Conservation (phyloP, 768 basidiomycete species). For the Lentinula boryana region DNA sequence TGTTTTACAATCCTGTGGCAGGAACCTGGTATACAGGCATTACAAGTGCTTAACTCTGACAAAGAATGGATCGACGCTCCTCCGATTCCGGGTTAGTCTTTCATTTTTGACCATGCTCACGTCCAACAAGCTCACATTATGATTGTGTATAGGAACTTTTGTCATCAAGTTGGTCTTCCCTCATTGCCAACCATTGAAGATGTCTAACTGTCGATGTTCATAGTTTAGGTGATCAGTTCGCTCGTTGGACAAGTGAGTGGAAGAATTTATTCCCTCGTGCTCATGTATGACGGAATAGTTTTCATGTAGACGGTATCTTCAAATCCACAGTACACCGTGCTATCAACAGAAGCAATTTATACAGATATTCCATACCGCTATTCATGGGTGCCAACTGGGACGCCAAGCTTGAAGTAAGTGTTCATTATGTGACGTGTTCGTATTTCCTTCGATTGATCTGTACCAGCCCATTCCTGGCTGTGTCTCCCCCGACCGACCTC, state of each 20-base stretch:
- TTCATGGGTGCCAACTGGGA: slow-evolving; percentile 92
- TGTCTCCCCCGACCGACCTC: slow-evolving; percentile 19
- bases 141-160: slow-evolving; percentile 41
- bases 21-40: slow-evolving; percentile 62
- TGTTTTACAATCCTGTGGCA: slow-evolving; percentile 89
- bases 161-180: slow-evolving; percentile 67
- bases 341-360: slow-evolving; percentile 63
- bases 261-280: neutral
- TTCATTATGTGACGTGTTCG: neutral
- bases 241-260: slow-evolving; percentile 78
- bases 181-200: neutral
- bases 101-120: neutral
- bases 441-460: neutral
- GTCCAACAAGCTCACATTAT: neutral
- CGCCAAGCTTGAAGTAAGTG: slow-evolving; percentile 65
- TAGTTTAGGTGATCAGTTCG: slow-evolving; percentile 80
- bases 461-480: slow-evolving; percentile 48
- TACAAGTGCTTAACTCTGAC: slow-evolving; percentile 77
- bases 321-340: slow-evolving; percentile 88
- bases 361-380: slow-evolving; percentile 80
- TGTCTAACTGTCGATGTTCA: slow-evolving; percentile 12
- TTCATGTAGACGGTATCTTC: slow-evolving; percentile 70
- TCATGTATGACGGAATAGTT: neutral
- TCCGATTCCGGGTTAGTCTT: slow-evolving; percentile 46
- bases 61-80: slow-evolving; percentile 81